Evolutionary conservation across 164 flowering plant genomes (phyloP).

Genomic region (Malania oleifera): DNA sequence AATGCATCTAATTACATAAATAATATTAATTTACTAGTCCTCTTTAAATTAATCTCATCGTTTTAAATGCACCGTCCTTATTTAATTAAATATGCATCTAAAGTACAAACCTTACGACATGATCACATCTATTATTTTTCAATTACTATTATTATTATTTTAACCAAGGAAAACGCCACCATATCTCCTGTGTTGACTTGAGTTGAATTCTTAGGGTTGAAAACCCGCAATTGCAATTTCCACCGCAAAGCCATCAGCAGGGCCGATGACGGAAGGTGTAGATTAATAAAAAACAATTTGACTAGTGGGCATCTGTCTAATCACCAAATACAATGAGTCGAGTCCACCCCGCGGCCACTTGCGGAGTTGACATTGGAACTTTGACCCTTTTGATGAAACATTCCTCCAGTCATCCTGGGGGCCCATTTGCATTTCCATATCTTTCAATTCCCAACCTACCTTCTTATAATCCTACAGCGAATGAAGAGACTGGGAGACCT

Average conservation of each 20-base stretch:
- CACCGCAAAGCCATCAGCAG: not conserved
- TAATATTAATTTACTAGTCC: no score
- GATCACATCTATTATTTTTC: no score
- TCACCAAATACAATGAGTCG: slow-evolving; percentile 26
- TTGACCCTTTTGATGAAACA: slow-evolving; percentile 31
- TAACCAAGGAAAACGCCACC: no score
- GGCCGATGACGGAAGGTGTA: no score
- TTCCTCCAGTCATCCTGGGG: slow-evolving; percentile 14
- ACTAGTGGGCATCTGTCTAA: slow-evolving; percentile 20
- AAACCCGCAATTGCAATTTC: slow-evolving; percentile 9
- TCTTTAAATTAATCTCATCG: no score
- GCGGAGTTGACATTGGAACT: slow-evolving; percentile 38
- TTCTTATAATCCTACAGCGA: slow-evolving; percentile 17
- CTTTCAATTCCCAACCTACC: slow-evolving; percentile 1
- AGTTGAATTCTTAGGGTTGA: slow-evolving; percentile 7
- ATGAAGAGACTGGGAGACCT: slow-evolving; percentile 12
- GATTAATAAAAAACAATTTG: slow-evolving; percentile 20
- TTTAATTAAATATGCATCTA: no score
- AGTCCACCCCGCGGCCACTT: slow-evolving; percentile 9
- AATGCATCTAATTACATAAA: no score
- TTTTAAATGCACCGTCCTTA: no score
- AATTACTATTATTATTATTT: no score
- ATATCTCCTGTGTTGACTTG: slow-evolving; percentile 21
- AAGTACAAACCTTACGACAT: no score
- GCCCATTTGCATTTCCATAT: slow-evolving; percentile 17